phyloP scores from a whole-genome alignment of 441 rosid genomes.

The Jatropha multifida region DNA sequence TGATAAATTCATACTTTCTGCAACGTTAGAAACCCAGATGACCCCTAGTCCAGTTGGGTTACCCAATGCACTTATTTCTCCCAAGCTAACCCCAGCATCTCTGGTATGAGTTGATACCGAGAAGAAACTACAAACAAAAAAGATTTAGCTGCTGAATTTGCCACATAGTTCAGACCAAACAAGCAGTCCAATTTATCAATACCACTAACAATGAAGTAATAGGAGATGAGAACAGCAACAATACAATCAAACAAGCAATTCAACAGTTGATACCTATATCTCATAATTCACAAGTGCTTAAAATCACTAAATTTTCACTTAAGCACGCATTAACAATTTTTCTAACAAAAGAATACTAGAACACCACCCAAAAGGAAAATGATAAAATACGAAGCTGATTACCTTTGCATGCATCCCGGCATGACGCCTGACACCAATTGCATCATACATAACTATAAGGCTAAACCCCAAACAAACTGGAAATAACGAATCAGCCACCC shows the following conservation, averaged over 20 bases:
- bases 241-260: background rate
- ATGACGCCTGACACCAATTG: conserved; percentile 90
- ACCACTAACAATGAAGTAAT: background rate
- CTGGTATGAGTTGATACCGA: background rate
- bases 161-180: background rate
- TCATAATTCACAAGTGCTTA: background rate
- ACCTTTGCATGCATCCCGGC: conserved; percentile 99
- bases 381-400: conserved; percentile 2
- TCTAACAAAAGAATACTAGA: background rate
- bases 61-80: background rate
- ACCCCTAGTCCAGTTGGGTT: background rate
- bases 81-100: background rate
- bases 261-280: background rate
- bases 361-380: background rate
- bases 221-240: background rate
- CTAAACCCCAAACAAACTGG: conserved; percentile 96
- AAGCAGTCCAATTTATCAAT: background rate
- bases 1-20: background rate
- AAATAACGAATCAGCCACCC: conserved; percentile 82
- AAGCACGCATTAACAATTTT: too few relatives aligned
- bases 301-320: background rate
- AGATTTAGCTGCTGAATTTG: background rate
- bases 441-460: conserved; percentile 94
- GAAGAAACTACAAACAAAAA: background rate
- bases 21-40: too few relatives aligned